Evolutionary conservation across 345 rosid species (phyloP).

Genomic region (Gossypium mustelinum): DNA sequence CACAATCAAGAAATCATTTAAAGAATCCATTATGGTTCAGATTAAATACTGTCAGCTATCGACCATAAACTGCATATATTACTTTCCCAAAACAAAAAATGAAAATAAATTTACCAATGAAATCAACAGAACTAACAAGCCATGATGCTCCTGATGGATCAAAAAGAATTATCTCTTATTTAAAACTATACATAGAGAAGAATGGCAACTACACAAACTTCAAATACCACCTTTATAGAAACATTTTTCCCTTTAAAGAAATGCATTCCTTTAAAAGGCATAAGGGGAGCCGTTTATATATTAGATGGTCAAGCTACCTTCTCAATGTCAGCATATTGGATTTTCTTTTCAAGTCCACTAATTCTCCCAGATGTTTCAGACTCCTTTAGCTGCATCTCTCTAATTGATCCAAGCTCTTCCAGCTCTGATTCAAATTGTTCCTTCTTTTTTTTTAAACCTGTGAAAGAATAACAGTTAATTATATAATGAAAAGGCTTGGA

Average conservation of each 20-base stretch:
- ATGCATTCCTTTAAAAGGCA: not conserved
- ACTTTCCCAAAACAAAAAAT: not conserved
- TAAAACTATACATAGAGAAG: not conserved
- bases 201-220: not conserved
- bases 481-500: conserved; percentile 10
- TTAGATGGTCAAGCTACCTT: conserved; percentile 43
- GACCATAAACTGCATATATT: not conserved
- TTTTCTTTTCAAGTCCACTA: conserved; percentile 94
- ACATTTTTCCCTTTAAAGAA: not conserved
- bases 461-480: conserved; percentile 25
- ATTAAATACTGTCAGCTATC: not conserved
- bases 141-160: not conserved
- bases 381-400: conserved; percentile 93
- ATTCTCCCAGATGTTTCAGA: conserved; percentile 90
- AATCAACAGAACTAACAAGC: not conserved
- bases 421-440: conserved; percentile 74
- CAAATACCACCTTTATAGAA: not conserved
- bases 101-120: not conserved
- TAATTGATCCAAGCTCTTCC: conserved; percentile 83
- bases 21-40: not conserved
- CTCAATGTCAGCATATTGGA: conserved; percentile 94
- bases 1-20: conserved; percentile 10
- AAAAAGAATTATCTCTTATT: not conserved
- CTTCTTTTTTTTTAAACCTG: conserved; percentile 71
- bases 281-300: not conserved